Percentiles rank a stretch among this genome's conserved stretches.
These are phyloP conservation scores for Boletus barrowsii DNA, from an alignment of 768 basidiomycete genomes.

Conservation along the genomic window DNA sequence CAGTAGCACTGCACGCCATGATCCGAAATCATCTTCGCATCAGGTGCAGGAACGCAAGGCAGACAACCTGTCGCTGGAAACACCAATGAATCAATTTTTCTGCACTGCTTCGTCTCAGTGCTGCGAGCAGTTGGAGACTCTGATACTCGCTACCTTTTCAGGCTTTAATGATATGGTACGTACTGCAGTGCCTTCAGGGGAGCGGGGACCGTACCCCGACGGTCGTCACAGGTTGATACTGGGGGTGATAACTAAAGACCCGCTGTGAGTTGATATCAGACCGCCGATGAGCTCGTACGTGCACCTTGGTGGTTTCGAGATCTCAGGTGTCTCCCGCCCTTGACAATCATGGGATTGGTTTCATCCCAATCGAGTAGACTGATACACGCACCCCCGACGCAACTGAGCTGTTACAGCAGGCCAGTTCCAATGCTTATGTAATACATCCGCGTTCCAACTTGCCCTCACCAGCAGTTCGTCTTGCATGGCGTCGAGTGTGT, in stretches of 20 bases:
- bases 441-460: not conserved
- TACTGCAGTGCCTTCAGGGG: not conserved
- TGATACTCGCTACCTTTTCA: not conserved
- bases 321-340: not conserved
- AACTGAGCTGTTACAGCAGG: slow-evolving; percentile 7
- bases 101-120: not conserved
- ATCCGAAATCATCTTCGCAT: slow-evolving; percentile 7
- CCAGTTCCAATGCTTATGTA: slow-evolving; percentile 7
- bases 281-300: slow-evolving; percentile 2
- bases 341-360: slow-evolving; percentile 4
- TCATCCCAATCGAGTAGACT: not conserved
- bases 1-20: slow-evolving; percentile 6
- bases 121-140: not conserved
- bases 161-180: no score
- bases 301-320: not conserved
- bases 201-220: not conserved
- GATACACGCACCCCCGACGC: not conserved
- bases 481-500: slow-evolving; percentile 1
- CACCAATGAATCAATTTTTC: not conserved
- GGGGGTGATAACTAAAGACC: not conserved
- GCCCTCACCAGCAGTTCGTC: not conserved
- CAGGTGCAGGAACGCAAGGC: no score
- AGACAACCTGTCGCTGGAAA: no score
- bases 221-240: not conserved
- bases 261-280: not conserved